A percentile compares a stretch with the other conserved stretches of the same genome.
Evolutionary conservation across 2,329 filamentous ascomycete species (phyloP).

Genomic region (Fusarium hostae): DNA sequence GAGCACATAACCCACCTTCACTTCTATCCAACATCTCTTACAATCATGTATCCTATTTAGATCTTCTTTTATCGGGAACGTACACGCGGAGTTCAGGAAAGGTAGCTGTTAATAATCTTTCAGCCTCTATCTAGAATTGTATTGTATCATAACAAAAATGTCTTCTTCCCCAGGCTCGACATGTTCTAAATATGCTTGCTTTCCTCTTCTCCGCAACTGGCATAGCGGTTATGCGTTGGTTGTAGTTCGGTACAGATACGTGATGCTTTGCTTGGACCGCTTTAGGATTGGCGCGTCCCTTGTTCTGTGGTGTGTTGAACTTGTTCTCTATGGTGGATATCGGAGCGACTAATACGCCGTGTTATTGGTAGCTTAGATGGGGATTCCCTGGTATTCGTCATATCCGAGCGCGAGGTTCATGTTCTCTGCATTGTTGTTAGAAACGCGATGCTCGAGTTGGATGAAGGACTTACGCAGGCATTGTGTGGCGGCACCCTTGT

Average conservation of each 20-base stretch:
- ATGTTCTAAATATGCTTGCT: background rate
- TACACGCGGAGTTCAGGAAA: background rate
- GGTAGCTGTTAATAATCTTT: background rate
- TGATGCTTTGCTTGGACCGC: background rate
- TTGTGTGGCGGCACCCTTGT: conserved; percentile 18
- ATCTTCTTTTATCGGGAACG: background rate
- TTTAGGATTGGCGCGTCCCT: background rate
- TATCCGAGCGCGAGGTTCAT: conserved; percentile 94
- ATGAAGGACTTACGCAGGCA: conserved; percentile 6
- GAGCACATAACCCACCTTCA: background rate
- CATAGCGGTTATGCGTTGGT: background rate
- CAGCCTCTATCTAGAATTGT: background rate
- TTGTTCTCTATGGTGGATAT: background rate
- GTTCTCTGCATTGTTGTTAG: conserved; percentile 67
- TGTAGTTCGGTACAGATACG: background rate
- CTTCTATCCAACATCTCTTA: background rate
- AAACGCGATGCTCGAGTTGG: too few species aligned
- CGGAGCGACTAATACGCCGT: background rate
- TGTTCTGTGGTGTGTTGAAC: background rate
- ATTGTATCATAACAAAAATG: background rate
- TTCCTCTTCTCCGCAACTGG: background rate
- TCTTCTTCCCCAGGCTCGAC: background rate
- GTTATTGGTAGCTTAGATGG: conserved; percentile 46
- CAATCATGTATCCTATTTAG: background rate
- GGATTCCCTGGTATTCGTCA: conserved; percentile 88